These are phyloP conservation scores for Crithidia acanthocephali DNA, from an alignment of 208 protist species.

Conservation along the genomic window DNA sequence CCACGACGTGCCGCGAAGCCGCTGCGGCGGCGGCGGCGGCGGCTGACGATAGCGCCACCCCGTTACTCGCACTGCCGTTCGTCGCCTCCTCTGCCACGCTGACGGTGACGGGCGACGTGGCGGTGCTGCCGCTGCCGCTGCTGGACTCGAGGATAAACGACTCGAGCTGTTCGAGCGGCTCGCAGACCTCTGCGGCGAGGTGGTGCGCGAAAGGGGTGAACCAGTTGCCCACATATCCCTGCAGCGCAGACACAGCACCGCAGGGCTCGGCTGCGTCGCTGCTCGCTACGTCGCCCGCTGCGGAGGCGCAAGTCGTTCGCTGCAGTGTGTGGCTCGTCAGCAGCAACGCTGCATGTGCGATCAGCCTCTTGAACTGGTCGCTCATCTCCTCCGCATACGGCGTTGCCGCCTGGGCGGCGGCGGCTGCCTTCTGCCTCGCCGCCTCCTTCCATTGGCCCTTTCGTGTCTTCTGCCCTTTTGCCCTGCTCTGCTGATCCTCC, in stretches of 20 bases:
- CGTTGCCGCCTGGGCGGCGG: background rate
- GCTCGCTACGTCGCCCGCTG: background rate
- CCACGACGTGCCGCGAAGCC: slow-evolving; percentile 12
- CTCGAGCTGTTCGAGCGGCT: slow-evolving; percentile 30
- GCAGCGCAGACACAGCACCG: background rate
- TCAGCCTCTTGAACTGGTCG: background rate
- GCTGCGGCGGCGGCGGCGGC: too few species aligned
- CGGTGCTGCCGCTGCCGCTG: slow-evolving; percentile 8
- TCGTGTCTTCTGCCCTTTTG: background rate
- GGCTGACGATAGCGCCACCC: background rate
- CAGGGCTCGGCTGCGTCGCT: background rate
- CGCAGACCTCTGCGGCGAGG: slow-evolving; percentile 18
- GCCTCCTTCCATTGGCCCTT: background rate
- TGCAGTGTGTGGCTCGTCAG: background rate
- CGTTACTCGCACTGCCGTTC: slow-evolving; percentile 10
- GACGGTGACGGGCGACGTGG: background rate
- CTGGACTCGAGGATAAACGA: slow-evolving; percentile 10
- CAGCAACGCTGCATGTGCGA: background rate
- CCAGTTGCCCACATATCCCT: background rate
- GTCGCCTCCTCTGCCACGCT: background rate
- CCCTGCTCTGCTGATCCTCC: background rate
- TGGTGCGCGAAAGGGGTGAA: slow-evolving; percentile 6
- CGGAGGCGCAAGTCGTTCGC: background rate
- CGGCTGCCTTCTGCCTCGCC: background rate
- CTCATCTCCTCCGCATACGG: background rate